phyloP scores from a whole-genome alignment of 768 basidiomycete species.

The Mycena epipterygia region DNA sequence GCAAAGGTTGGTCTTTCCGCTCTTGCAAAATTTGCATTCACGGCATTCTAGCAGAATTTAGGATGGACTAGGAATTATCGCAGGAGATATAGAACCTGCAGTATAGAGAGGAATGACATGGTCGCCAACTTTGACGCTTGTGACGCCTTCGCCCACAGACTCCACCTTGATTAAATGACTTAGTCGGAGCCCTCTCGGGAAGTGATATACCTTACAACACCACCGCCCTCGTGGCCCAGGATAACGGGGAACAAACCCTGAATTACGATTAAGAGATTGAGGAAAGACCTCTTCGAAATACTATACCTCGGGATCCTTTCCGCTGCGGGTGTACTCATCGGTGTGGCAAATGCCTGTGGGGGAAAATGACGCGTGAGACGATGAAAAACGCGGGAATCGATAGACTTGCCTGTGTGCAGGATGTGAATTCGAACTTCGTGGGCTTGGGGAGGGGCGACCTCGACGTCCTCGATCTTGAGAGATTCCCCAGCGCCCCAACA shows the following conservation, averaged over 20 bases:
- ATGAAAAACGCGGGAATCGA: slow-evolving; percentile 7
- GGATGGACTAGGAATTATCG: slow-evolving; percentile 1
- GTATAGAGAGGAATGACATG: slow-evolving; percentile 98
- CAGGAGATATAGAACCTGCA: slow-evolving; percentile 68
- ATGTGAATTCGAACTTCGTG: slow-evolving; percentile 96
- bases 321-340: slow-evolving; percentile 97
- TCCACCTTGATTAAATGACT: slow-evolving; percentile 75
- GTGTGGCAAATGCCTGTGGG: slow-evolving; percentile 94
- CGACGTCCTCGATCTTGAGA: slow-evolving; percentile 90
- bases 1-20: slow-evolving; percentile 99
- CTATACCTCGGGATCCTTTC: slow-evolving; percentile 92
- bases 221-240: slow-evolving; percentile 95
- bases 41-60: slow-evolving; percentile 74
- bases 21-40: slow-evolving; percentile 99
- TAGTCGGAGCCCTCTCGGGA: neutral
- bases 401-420: slow-evolving; percentile 82
- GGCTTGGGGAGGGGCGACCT: slow-evolving; percentile 91
- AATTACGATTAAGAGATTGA: slow-evolving; percentile 28
- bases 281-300: slow-evolving; percentile 20
- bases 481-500: slow-evolving; percentile 95
- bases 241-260: slow-evolving; percentile 94
- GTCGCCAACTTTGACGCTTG: slow-evolving; percentile 81
- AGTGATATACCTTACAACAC: slow-evolving; percentile 71
- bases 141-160: slow-evolving; percentile 97
- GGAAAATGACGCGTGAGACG: slow-evolving; percentile 25